Evolutionary conservation across 2,329 filamentous ascomycete species (phyloP).

Genomic region (Eutypella sp.): DNA sequence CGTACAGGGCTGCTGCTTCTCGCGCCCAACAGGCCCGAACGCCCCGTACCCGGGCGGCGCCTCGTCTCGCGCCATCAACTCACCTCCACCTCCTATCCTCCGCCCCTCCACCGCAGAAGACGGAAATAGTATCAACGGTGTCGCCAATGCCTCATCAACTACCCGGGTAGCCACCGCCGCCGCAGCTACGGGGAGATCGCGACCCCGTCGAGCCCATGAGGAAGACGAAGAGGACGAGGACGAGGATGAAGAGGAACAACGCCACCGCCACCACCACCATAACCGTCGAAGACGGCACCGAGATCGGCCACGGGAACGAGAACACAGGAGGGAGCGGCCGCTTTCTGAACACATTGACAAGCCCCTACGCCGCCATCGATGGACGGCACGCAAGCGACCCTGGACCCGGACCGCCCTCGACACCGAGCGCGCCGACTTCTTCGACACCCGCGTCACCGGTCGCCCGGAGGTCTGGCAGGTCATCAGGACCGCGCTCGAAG

Average conservation of each 20-base stretch:
- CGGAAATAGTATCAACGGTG: constrained; percentile 16
- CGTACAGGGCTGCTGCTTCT: constrained; percentile 58
- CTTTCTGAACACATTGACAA: constrained; percentile 65
- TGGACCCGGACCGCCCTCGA: constrained; percentile 70
- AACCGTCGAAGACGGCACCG: constrained; percentile 11
- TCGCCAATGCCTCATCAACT: constrained; percentile 10
- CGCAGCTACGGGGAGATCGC: background rate
- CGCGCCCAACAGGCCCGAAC: constrained; percentile 45
- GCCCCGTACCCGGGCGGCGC: constrained; percentile 49
- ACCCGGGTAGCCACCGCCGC: constrained; percentile 6
- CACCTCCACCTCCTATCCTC: constrained; percentile 21
- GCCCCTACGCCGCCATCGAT: constrained; percentile 61
- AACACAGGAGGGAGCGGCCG: constrained; percentile 32
- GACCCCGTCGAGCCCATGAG: too few species aligned
- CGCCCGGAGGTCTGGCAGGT: constrained; percentile 76
- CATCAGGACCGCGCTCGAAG: constrained; percentile 60
- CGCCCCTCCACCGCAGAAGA: constrained; percentile 28
- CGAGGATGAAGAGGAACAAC: background rate
- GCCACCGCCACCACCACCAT: constrained; percentile 8
- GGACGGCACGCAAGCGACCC: constrained; percentile 55
- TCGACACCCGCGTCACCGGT: constrained; percentile 82
- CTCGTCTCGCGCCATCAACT: constrained; percentile 50
- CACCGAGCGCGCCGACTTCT: constrained; percentile 75
- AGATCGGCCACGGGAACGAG: constrained; percentile 9
- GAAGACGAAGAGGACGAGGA: too few species aligned